phyloP scores from a whole-genome alignment of 805 yeast genomes.

The Ogataea populi-albae region DNA sequence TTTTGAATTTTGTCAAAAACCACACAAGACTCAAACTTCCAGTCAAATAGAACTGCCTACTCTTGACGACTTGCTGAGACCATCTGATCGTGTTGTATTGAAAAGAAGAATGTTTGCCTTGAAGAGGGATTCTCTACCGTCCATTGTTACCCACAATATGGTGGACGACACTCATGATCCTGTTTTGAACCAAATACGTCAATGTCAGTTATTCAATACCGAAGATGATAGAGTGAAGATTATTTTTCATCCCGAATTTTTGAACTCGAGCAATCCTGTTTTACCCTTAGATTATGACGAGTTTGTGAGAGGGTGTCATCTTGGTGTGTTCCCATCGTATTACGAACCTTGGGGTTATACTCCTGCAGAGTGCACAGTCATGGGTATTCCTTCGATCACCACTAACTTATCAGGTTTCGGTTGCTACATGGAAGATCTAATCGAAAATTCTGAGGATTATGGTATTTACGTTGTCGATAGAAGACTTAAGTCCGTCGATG shows the following conservation, averaged over 20 bases:
- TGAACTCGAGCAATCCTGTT: constrained; percentile 92
- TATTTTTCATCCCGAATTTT: constrained; percentile 95
- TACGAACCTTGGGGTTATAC: constrained; percentile 99
- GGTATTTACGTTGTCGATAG: constrained; percentile 97
- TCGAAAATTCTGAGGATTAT: constrained; percentile 90
- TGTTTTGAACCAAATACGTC: constrained; percentile 83
- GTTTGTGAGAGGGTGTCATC: constrained; percentile 95
- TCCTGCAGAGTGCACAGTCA: constrained; percentile 98
- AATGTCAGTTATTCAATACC: constrained; percentile 85
- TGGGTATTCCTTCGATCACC: constrained; percentile 98
- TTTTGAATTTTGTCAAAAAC: constrained; percentile 74
- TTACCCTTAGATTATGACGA: constrained; percentile 93
- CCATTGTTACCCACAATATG: constrained; percentile 97
- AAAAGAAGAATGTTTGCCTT: constrained; percentile 92
- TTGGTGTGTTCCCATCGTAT: constrained; percentile 97
- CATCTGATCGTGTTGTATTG: constrained; percentile 82
- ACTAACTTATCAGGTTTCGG: constrained; percentile 97
- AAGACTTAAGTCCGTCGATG: constrained; percentile 87
- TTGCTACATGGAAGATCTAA: constrained; percentile 96
- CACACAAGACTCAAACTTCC: constrained; percentile 43
- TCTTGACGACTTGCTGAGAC: constrained; percentile 79
- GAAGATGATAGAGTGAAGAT: constrained; percentile 91
- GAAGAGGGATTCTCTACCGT: constrained; percentile 86
- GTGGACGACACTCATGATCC: constrained; percentile 89
- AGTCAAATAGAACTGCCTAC: constrained; percentile 50